Evolutionary conservation across 2,329 filamentous ascomycete genomes (phyloP).

Genomic region (Mycosphaerella sp.): DNA sequence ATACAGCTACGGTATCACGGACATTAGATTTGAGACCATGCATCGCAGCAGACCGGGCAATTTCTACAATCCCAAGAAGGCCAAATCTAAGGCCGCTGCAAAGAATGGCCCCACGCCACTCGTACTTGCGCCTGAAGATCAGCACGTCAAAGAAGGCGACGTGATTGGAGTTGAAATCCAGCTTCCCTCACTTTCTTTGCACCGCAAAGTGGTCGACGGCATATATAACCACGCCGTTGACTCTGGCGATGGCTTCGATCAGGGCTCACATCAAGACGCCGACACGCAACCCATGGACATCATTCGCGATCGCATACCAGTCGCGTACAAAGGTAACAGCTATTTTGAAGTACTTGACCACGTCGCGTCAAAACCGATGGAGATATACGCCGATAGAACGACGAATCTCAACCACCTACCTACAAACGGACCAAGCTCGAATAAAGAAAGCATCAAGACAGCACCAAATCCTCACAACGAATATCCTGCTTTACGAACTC

Average conservation of each 20-base stretch:
- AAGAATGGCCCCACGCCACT: slow-evolving; percentile 37
- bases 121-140: slow-evolving; percentile 43
- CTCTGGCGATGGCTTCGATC: slow-evolving; percentile 49
- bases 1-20: slow-evolving; percentile 89
- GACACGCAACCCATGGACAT: slow-evolving; percentile 60
- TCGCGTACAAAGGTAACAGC: slow-evolving; percentile 85
- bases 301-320: slow-evolving; percentile 89
- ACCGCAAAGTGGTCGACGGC: slow-evolving; percentile 80
- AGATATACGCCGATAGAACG: slow-evolving; percentile 52
- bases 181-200: slow-evolving; percentile 75
- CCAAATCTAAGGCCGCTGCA: slow-evolving; percentile 31
- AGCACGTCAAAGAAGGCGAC: slow-evolving; percentile 80
- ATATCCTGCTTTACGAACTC: slow-evolving; percentile 68
- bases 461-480: slow-evolving; percentile 68
- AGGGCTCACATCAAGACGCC: slow-evolving; percentile 16
- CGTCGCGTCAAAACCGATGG: slow-evolving; percentile 77
- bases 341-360: slow-evolving; percentile 94
- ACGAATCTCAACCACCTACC: slow-evolving; percentile 55
- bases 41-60: slow-evolving; percentile 91
- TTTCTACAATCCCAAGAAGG: slow-evolving; percentile 51
- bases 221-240: slow-evolving; percentile 84
- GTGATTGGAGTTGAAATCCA: slow-evolving; percentile 91
- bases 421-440: slow-evolving; percentile 37
- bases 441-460: slow-evolving; percentile 43
- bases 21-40: slow-evolving; percentile 83